These are phyloP conservation scores for Ogataea paraovalis DNA, from an alignment of 805 yeast species.

Conservation along the genomic window DNA sequence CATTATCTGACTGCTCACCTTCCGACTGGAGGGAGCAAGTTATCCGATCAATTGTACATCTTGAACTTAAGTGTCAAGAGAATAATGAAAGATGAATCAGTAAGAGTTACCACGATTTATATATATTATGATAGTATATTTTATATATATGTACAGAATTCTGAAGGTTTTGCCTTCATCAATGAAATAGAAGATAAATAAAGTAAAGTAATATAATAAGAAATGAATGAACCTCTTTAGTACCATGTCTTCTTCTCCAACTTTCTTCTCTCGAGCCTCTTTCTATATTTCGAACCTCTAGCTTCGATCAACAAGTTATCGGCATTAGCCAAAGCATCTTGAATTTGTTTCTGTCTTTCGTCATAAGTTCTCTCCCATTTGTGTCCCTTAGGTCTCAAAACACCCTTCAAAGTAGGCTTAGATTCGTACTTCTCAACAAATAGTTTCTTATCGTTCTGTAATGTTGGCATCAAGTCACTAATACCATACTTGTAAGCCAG, in stretches of 20 bases:
- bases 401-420: slow-evolving; percentile 73
- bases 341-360: slow-evolving; percentile 55
- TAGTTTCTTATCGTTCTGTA: slow-evolving; percentile 60
- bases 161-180: too few relatives aligned
- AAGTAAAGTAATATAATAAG: not conserved
- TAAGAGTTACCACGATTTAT: not conserved
- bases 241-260: slow-evolving; percentile 35
- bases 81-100: too few relatives aligned
- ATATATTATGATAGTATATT: not conserved
- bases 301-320: slow-evolving; percentile 65
- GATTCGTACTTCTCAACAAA: slow-evolving; percentile 70
- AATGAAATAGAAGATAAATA: too few relatives aligned
- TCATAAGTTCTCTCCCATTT: slow-evolving; percentile 70
- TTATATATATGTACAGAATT: not conserved
- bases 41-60: too few relatives aligned
- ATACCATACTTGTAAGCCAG: slow-evolving; percentile 80
- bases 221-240: slow-evolving; percentile 10
- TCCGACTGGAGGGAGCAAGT: too few relatives aligned
- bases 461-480: slow-evolving; percentile 67
- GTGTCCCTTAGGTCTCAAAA: slow-evolving; percentile 71
- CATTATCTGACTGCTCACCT: too few relatives aligned
- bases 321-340: slow-evolving; percentile 59
- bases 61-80: too few relatives aligned
- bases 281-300: slow-evolving; percentile 51
- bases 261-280: slow-evolving; percentile 41